These are phyloP conservation scores for Paraphaeosphaeria minitans DNA, from an alignment of 2,329 filamentous ascomycete species.

Conservation along the genomic window DNA sequence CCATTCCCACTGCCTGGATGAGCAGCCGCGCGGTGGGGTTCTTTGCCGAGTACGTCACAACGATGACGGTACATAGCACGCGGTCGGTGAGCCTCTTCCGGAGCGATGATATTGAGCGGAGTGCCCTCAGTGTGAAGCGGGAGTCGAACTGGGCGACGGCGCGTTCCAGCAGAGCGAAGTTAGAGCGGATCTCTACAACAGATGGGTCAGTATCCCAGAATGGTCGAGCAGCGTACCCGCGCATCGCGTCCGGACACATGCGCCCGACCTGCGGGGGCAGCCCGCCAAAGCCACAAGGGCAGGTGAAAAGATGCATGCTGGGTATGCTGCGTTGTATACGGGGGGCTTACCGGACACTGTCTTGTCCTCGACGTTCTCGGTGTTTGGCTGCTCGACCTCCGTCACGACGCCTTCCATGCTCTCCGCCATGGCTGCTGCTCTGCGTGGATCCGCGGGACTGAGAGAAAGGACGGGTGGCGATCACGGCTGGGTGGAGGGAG, in stretches of 20 bases:
- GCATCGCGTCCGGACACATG: constrained; percentile 37
- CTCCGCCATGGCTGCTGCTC: constrained; percentile 52
- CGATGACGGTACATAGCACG: constrained; percentile 79
- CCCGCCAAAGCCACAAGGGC: constrained; percentile 30
- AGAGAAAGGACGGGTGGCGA: constrained; percentile 23
- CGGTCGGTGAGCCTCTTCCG: constrained; percentile 87
- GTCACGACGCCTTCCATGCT: constrained; percentile 56
- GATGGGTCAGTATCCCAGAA: constrained; percentile 35
- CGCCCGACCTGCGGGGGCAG: constrained; percentile 25
- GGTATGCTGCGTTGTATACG: constrained; percentile 18
- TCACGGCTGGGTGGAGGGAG: constrained; percentile 14
- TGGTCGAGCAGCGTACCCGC: constrained; percentile 4
- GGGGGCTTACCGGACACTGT: constrained; percentile 44
- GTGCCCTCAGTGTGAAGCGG: constrained; percentile 89
- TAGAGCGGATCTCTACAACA: constrained; percentile 84
- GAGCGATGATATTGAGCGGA: constrained; percentile 93
- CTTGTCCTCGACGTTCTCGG: constrained; percentile 49
- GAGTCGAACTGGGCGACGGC: constrained; percentile 93
- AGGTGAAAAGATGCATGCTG: constrained; percentile 27
- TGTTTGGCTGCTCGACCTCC: constrained; percentile 49
- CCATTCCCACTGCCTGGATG: constrained; percentile 70
- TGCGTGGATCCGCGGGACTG: constrained; percentile 13
- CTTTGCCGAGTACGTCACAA: constrained; percentile 75
- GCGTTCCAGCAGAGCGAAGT: constrained; percentile 88
- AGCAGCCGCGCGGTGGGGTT: constrained; percentile 72